Base-by-base conservation (phyloP, 2,329 filamentous ascomycete genomes). In the Fonsecaea multimorphosa region DNA sequence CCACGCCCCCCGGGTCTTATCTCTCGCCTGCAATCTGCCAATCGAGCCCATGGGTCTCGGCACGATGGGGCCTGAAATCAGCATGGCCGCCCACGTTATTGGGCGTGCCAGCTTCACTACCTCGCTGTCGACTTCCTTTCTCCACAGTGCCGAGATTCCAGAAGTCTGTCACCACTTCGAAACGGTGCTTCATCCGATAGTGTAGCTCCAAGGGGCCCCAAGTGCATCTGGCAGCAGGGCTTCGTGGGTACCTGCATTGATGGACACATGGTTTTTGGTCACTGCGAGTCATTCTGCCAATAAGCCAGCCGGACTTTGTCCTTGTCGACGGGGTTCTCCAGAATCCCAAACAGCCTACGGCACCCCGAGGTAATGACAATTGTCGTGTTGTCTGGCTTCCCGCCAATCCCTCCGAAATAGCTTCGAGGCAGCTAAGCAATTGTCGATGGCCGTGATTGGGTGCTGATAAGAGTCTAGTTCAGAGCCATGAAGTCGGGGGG, bases 201-300 rank as follows among this genome's bases (percentile, higher is more conserved):
- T n/a, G 40, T 46, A 52, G 29, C 31, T 11, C 9, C 29, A 16
- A n/a, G n/a, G n/a, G 34, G 51, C 14, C n/a, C 46, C 19, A 29
- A 61, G 31, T 12, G 22, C 58, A 38, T 59, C 6, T 34, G 32
- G 49, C 51, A 38, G 51, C 46, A 55, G 44, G 29, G 19, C 49
- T 49, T 38, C 3, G n/a, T 27, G 44, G 57, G 66, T 68, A 68
- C 66, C 66, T 68, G 66, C 66, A 51, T 63, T 24, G 19, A 34
- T 8, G 58, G 44, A 62, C 65, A 65, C 59, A 63, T 57, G 62
- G 62, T 31, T 60, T 44, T 63, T 66, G 44, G 44, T 49, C 36
- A 58, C 36, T 16, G 12, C n/a, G n/a, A n/a, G n/a, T 6, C 14
- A 32, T 34, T 16, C 40, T n/a, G 40, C 56, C 56, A 58, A 58